Evolutionary conservation across 2,329 filamentous ascomycete genomes (phyloP).

Genomic region (Sporothrix phasma): DNA sequence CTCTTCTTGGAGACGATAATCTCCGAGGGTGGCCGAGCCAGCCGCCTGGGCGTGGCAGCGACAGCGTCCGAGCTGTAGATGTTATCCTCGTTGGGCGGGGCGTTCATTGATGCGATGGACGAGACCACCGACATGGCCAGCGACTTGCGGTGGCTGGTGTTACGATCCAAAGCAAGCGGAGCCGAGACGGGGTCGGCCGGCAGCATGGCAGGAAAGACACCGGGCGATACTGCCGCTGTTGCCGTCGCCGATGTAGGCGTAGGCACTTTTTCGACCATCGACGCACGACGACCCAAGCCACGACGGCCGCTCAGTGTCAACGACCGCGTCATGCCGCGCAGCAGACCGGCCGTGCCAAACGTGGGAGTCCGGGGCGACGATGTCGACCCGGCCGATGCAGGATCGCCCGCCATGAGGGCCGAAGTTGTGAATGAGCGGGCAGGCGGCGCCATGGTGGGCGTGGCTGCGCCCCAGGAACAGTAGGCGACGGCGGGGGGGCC

Average conservation of each 20-base stretch:
- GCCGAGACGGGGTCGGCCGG: slow-evolving; percentile 2
- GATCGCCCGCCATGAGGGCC: not conserved
- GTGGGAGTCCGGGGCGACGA: slow-evolving; percentile 35
- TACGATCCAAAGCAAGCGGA: not conserved
- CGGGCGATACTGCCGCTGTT: not conserved
- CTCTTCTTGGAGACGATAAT: slow-evolving; percentile 27
- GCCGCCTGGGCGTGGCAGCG: slow-evolving; percentile 22
- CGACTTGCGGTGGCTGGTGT: slow-evolving; percentile 15
- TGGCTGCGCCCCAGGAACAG: not conserved
- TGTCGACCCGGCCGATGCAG: not conserved
- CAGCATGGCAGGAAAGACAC: slow-evolving; percentile 14
- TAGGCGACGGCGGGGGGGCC: not conserved
- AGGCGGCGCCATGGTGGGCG: not conserved
- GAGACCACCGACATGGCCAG: slow-evolving; percentile 9
- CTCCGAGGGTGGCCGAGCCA: slow-evolving; percentile 14
- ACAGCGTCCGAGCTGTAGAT: not conserved
- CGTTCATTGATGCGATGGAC: slow-evolving; percentile 31
- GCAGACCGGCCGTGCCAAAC: slow-evolving; percentile 26
- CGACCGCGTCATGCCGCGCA: slow-evolving; percentile 40
- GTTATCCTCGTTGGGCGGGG: slow-evolving; percentile 20
- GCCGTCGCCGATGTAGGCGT: slow-evolving; percentile 26
- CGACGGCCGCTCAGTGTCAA: slow-evolving; percentile 44
- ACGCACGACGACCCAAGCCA: slow-evolving; percentile 35
- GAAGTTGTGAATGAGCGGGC: not conserved
- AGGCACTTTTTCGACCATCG: not conserved